Evolutionary conservation across 768 basidiomycete genomes (phyloP).

Genomic region (Holtermannia corniformis): DNA sequence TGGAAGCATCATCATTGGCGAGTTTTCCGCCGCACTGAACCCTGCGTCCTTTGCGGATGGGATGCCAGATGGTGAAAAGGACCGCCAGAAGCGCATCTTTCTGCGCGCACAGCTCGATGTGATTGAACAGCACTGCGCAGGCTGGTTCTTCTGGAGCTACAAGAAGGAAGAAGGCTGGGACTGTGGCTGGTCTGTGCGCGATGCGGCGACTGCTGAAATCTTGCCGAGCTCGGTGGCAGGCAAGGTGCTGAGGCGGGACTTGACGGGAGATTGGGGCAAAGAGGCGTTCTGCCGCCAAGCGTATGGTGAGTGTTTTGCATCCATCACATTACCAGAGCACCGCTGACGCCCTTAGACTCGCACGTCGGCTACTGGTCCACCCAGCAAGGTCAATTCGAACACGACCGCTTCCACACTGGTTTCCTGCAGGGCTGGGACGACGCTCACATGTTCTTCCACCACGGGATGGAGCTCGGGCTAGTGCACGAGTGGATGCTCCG

Average conservation of each 20-base stretch:
- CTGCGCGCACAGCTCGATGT: constrained; percentile 57
- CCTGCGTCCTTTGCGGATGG: constrained; percentile 52
- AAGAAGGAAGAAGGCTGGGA: constrained; percentile 61
- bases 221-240: constrained; percentile 52
- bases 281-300: constrained; percentile 39
- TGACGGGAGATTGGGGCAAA: constrained; percentile 33
- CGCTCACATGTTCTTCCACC: constrained; percentile 51
- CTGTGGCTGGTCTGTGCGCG: constrained; percentile 62
- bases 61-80: constrained; percentile 43
- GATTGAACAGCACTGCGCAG: constrained; percentile 57
- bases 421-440: constrained; percentile 66
- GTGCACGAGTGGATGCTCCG: constrained; percentile 52
- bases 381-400: constrained; percentile 54
- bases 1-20: constrained; percentile 59
- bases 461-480: constrained; percentile 56
- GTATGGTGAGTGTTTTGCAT: constrained; percentile 15
- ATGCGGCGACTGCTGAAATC: constrained; percentile 55
- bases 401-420: constrained; percentile 59
- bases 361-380: constrained; percentile 48
- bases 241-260: constrained; percentile 25
- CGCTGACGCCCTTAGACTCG: constrained; percentile 21
- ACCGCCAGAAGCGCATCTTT: constrained; percentile 47
- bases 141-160: constrained; percentile 79
- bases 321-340: not conserved
- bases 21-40: constrained; percentile 70